A percentile compares a stretch with the other conserved stretches of the same genome.
These are phyloP conservation scores for Erythrophleum ivorense DNA, from an alignment of 331 rosid genomes.

Conservation along the genomic window DNA sequence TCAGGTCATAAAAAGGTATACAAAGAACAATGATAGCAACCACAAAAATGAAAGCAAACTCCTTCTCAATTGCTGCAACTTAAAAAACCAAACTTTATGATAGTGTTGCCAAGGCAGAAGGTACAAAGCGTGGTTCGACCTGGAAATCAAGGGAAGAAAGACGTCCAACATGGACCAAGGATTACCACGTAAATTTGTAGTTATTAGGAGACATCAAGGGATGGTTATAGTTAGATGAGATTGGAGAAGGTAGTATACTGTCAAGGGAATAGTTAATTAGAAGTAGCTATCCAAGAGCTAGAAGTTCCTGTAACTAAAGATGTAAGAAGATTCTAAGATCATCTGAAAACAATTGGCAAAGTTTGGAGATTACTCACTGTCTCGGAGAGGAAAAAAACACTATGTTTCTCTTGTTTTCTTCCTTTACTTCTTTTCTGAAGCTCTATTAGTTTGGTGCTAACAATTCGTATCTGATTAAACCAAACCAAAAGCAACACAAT, in stretches of 20 bases:
- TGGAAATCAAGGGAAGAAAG: background rate
- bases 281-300: background rate
- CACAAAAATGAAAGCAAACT: background rate
- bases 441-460: background rate
- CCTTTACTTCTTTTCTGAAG: background rate
- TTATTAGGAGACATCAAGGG: background rate
- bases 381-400: background rate
- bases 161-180: background rate
- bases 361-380: background rate
- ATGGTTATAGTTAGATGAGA: background rate
- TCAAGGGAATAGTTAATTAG: background rate
- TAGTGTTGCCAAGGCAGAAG: background rate
- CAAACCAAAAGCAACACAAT: background rate
- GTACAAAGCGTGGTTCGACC: background rate
- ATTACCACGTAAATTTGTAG: background rate
- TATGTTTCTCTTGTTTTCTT: background rate
- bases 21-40: background rate
- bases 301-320: background rate
- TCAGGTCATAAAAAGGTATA: background rate
- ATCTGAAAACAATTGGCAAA: background rate
- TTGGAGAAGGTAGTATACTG: background rate
- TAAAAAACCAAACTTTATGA: background rate
- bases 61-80: background rate
- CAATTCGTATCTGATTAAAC: background rate
- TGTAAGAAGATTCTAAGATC: background rate